These are phyloP conservation scores for Ustilago tritici DNA, from an alignment of 1,284 basidiomycete genomes.

Conservation along the genomic window DNA sequence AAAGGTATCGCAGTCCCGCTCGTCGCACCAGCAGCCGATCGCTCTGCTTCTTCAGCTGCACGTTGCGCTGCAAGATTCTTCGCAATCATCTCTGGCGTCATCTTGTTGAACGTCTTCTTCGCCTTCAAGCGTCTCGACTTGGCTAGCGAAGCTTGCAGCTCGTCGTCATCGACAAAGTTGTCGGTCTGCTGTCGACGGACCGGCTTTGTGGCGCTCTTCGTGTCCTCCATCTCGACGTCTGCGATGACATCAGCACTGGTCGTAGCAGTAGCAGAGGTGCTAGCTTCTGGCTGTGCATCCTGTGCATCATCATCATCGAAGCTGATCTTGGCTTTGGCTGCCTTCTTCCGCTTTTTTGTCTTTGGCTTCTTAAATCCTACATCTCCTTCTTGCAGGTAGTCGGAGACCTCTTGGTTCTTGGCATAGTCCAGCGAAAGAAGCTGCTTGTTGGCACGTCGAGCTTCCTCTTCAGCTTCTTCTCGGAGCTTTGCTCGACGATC, in stretches of 20 bases:
- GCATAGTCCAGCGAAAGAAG: conserved; percentile 87
- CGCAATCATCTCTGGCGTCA: conserved; percentile 86
- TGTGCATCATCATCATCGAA: conserved; percentile 75
- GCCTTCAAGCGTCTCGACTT: conserved; percentile 84
- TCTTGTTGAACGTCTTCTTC: conserved; percentile 78
- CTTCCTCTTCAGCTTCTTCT: conserved; percentile 74
- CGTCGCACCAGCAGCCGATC: conserved; percentile 70
- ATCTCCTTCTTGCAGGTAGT: conserved; percentile 92
- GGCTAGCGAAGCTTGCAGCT: conserved; percentile 91
- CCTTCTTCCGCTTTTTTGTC: conserved; percentile 83
- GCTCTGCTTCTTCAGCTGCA: conserved; percentile 75
- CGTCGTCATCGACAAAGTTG: conserved; percentile 96
- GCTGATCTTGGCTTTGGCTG: conserved; percentile 79
- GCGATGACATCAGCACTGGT: neutral
- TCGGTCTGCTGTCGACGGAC: conserved; percentile 44
- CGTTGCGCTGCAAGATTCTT: conserved; percentile 76
- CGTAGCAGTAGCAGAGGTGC: conserved; percentile 59
- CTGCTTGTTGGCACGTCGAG: conserved; percentile 69
- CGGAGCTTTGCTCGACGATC: conserved; percentile 71
- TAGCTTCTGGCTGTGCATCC: neutral
- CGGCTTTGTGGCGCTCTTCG: conserved; percentile 12
- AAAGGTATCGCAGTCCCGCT: conserved; percentile 10
- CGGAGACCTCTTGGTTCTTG: conserved; percentile 84
- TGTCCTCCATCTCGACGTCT: conserved; percentile 77
- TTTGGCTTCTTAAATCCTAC: conserved; percentile 93